phyloP scores from a whole-genome alignment of 805 yeast genomes.

The Saccharomyces kudriavzevii region DNA sequence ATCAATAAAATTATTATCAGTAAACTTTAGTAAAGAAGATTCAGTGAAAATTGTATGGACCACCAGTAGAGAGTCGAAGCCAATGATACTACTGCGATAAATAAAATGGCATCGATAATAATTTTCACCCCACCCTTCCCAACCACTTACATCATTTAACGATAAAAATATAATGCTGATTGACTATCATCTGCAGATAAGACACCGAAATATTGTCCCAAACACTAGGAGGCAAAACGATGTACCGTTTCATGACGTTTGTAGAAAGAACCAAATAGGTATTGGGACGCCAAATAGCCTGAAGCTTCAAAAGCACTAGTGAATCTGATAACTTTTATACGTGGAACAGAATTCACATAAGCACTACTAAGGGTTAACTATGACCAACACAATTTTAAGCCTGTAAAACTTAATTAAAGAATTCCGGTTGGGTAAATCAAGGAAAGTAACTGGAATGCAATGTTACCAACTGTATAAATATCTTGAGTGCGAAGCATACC shows the following conservation, averaged over 20 bases:
- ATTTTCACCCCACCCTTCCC: conserved; percentile 69
- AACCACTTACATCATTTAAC: conserved; percentile 44
- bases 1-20: too few relatives aligned
- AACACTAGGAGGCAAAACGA: conserved; percentile 53
- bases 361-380: conserved; percentile 47
- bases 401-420: conserved; percentile 39
- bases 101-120: conserved; percentile 54
- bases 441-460: conserved; percentile 56
- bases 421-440: conserved; percentile 45
- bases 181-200: conserved; percentile 57
- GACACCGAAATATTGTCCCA: conserved; percentile 56
- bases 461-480: conserved; percentile 50
- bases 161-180: conserved; percentile 40
- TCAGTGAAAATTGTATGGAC: conserved; percentile 50
- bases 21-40: conserved; percentile 41
- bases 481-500: conserved; percentile 57
- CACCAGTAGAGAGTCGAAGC: conserved; percentile 57
- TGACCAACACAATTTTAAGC: conserved; percentile 54
- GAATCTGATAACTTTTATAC: conserved; percentile 51
- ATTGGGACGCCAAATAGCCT: conserved; percentile 51
- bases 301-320: conserved; percentile 61
- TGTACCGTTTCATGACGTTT: conserved; percentile 49
- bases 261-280: conserved; percentile 51
- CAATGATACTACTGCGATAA: conserved; percentile 47
- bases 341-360: conserved; percentile 37